Percentiles rank a stretch among this genome's conserved stretches.
Evolutionary conservation across 2,329 filamentous ascomycete genomes (phyloP).

Genomic region (Aspergillus luchuensis): DNA sequence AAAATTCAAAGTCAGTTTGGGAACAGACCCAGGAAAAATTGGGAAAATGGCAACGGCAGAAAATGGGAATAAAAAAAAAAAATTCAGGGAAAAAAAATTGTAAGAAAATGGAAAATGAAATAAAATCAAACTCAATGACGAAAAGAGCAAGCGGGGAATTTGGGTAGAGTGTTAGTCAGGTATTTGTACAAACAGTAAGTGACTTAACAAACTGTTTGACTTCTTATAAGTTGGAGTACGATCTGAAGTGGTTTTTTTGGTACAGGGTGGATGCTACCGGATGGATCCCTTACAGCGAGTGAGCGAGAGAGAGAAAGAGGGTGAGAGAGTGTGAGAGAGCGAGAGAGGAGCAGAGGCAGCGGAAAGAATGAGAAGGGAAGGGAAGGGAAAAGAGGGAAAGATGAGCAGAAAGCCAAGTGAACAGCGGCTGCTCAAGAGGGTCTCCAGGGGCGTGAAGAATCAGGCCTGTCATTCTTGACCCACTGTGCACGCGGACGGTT

Average conservation of each 20-base stretch:
- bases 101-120: conserved; percentile 14
- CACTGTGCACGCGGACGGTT: conserved; percentile 43
- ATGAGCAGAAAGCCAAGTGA: conserved; percentile 11
- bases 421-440: conserved; percentile 7
- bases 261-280: background rate
- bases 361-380: conserved; percentile 5
- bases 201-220: background rate
- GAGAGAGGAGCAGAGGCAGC: conserved; percentile 3
- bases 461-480: conserved; percentile 41
- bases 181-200: conserved; percentile 8
- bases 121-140: background rate
- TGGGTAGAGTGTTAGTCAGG: conserved; percentile 7
- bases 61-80: conserved; percentile 12
- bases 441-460: conserved; percentile 33
- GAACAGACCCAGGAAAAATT: conserved; percentile 12
- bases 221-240: conserved; percentile 1
- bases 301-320: background rate
- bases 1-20: conserved; percentile 1
- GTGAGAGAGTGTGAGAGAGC: background rate
- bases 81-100: background rate
- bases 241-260: background rate
- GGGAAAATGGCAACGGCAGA: conserved; percentile 1
- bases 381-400: conserved; percentile 1
- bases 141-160: conserved; percentile 7
- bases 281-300: conserved; percentile 9